These are phyloP conservation scores for Leccinum sublutescens DNA, from an alignment of 768 basidiomycete genomes.

Conservation along the genomic window DNA sequence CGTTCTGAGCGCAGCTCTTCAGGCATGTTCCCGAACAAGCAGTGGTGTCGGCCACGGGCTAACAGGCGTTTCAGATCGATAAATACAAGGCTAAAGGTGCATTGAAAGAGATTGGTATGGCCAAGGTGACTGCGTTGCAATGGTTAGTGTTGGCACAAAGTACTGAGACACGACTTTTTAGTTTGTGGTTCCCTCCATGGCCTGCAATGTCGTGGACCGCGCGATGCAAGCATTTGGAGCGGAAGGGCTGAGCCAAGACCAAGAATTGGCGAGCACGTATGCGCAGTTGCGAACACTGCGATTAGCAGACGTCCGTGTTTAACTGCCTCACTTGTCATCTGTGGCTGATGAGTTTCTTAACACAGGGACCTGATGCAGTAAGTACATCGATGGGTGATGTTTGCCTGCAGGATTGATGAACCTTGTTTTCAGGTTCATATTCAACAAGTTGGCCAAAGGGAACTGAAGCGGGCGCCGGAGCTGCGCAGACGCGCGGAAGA, in stretches of 20 bases:
- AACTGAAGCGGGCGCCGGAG: conserved; percentile 72
- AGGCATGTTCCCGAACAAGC: conserved; percentile 41
- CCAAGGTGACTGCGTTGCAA: conserved; percentile 61
- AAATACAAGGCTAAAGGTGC: conserved; percentile 90
- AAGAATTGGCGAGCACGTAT: conserved; percentile 73
- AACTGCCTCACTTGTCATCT: background rate
- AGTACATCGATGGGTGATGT: conserved; percentile 21
- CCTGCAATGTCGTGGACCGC: conserved; percentile 85
- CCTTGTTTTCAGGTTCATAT: conserved; percentile 72
- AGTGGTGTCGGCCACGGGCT: background rate
- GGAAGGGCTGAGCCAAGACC: conserved; percentile 93
- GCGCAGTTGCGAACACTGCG: conserved; percentile 84
- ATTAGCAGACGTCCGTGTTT: conserved; percentile 69
- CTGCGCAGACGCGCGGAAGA: conserved; percentile 56
- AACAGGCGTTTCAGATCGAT: conserved; percentile 65
- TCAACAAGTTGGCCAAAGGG: conserved; percentile 90
- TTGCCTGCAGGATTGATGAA: background rate
- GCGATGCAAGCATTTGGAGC: conserved; percentile 95
- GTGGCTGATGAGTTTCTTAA: conserved; percentile 8
- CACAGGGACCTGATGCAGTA: conserved; percentile 77
- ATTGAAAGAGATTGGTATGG: conserved; percentile 95
- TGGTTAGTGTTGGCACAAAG: background rate
- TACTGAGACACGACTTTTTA: conserved; percentile 30
- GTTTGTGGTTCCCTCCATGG: conserved; percentile 95
- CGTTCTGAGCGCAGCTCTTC: conserved; percentile 88